phyloP scores from a whole-genome alignment of 1,284 basidiomycete genomes.

The Phylloporus sp. region DNA sequence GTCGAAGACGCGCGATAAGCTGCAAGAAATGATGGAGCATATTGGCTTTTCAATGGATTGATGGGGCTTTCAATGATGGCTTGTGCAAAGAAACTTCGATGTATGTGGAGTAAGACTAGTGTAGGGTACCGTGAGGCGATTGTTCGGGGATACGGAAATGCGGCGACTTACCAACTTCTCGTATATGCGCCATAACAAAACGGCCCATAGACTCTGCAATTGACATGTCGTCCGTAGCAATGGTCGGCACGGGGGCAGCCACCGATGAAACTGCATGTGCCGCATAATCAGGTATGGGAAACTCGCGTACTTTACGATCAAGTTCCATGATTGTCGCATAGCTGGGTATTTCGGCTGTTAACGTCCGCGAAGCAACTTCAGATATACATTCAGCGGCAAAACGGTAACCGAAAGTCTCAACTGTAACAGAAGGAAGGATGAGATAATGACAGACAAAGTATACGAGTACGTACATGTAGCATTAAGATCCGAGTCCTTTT shows the following conservation, averaged over 20 bases:
- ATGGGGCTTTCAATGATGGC: conserved; percentile 65
- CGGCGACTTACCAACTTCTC: conserved; percentile 56
- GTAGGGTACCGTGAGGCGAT: conserved; percentile 11
- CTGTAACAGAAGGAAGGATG: conserved; percentile 36
- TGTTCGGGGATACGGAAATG: not conserved
- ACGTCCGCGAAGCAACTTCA: conserved; percentile 63
- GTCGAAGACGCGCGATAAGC: conserved; percentile 61
- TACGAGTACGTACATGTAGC: conserved; percentile 28
- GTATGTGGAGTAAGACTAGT: conserved; percentile 70
- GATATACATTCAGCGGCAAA: conserved; percentile 70
- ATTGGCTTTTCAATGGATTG: conserved; percentile 61
- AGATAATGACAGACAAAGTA: not conserved
- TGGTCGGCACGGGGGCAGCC: conserved; percentile 15
- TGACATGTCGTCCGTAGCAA: conserved; percentile 21
- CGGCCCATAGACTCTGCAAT: conserved; percentile 49
- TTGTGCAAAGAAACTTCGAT: conserved; percentile 71
- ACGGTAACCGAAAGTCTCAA: conserved; percentile 61
- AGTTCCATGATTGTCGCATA: conserved; percentile 74
- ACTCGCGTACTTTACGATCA: conserved; percentile 71
- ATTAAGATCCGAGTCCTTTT: conserved; percentile 28
- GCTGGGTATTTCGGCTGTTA: conserved; percentile 63
- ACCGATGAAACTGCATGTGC: conserved; percentile 37
- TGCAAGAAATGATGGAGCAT: conserved; percentile 67
- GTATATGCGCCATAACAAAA: conserved; percentile 54
- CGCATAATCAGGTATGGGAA: conserved; percentile 54